phyloP scores from a whole-genome alignment of 305 asterid species.

The Fraxinus paxiana region DNA sequence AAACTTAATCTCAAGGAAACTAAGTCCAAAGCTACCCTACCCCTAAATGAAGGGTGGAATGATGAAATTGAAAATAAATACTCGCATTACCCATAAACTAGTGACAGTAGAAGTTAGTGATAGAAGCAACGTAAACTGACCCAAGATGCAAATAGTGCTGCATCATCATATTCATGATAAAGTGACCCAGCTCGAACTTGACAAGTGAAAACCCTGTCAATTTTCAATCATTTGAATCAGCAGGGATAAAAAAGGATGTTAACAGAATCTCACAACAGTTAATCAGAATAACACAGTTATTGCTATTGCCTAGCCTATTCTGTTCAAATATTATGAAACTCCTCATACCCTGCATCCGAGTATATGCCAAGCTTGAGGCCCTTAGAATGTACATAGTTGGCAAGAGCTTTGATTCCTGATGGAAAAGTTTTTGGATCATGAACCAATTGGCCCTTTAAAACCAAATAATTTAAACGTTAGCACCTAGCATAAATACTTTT shows the following conservation, averaged over 20 bases:
- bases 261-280: not conserved
- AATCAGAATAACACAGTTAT: not conserved
- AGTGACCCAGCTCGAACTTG: constrained; percentile 92
- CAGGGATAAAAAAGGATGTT: constrained; percentile 1
- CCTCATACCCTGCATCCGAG: constrained; percentile 95
- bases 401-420: constrained; percentile 78
- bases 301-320: constrained; percentile 1
- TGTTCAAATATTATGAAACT: constrained; percentile 18
- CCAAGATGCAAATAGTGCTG: constrained; percentile 82
- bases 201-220: constrained; percentile 68
- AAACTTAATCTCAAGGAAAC: not conserved
- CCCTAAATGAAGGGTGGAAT: not conserved
- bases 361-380: constrained; percentile 91
- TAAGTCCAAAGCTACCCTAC: not conserved
- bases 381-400: constrained; percentile 81
- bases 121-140: constrained; percentile 43
- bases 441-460: constrained; percentile 68
- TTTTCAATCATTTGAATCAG: constrained; percentile 18
- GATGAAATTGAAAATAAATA: not conserved
- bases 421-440: constrained; percentile 66
- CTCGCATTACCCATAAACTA: not conserved
- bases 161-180: constrained; percentile 78
- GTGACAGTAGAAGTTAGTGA: not conserved
- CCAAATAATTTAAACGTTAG: not conserved
- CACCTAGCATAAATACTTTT: not conserved